Evolutionary conservation across 495 filamentous ascomycete species (phyloP), one percentile per base, ranked within the genome.

Genomic region (Friedmanniomyces simplex): DNA sequence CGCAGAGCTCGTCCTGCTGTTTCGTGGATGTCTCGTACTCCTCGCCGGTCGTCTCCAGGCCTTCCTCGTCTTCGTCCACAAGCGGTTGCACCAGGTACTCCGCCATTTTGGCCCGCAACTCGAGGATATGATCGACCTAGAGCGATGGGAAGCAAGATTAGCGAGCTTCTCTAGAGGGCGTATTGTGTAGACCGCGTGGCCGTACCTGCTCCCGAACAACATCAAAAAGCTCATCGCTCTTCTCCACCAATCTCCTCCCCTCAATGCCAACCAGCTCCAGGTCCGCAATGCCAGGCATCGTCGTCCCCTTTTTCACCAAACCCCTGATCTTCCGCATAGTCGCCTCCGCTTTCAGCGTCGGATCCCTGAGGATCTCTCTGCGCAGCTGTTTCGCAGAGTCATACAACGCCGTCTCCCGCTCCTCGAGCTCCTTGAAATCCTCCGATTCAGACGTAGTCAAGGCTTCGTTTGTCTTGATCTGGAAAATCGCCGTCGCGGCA

Each of bases 21-120:
- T 87, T 88, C 0, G 87, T 91, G 1, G 91, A 93, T 16, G 84
- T 79, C 58, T 89, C 87, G 59, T 93, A 94, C 67, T 96, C 91
- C 22, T 96, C 81, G 34, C 93, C 91, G 39, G 89, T 87, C 1
- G 83, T 77, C 36, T 93, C 87, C 8, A 76, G 72, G 14, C 77
- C 78, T 7, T 81, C 77, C 50, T 94, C 89, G 63, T 90, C 89
- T 63, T 89, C 80, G 62, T 96, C 93, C 22, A 98, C 85, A 7
- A 98, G 75, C 0, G 87, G 80, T 45, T 82, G 75, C 1, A 83
- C 71, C 1, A 96, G 76, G 20, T 91, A 76, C 49, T 85, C 73
- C 32, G 86, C 76, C 59, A 89, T 79, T 22, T 79, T 72, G 25
- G 83, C 76, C 28, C 90, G 77, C 87, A 86, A 95, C 55, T 85